phyloP scores from a whole-genome alignment of 495 filamentous ascomycete species.

The Neurospora sp. region DNA sequence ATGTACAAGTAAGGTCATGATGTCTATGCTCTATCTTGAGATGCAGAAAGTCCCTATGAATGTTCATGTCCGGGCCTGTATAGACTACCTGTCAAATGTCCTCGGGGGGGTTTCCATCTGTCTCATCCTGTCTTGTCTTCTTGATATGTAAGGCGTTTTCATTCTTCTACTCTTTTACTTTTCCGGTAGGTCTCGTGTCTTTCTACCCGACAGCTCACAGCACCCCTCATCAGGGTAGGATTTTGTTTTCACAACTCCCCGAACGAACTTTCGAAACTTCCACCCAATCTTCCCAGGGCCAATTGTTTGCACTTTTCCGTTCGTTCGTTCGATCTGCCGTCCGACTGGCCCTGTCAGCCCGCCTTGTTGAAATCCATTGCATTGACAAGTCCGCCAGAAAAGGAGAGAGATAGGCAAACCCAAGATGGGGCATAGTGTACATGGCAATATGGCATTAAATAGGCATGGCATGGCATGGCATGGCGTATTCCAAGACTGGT shows the following conservation, averaged over 20 bases:
- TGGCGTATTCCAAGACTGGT: background rate
- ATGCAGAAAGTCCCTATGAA: background rate
- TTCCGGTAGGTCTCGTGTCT: background rate
- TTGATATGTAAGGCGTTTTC: background rate
- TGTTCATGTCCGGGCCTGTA: background rate
- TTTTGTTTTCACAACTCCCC: background rate
- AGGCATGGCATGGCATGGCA: background rate
- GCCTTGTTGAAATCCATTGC: background rate
- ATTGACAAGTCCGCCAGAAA: background rate
- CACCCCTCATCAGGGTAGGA: background rate
- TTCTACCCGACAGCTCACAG: background rate
- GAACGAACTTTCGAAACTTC: background rate
- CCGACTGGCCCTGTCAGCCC: background rate
- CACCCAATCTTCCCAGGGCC: background rate
- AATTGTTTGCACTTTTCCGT: background rate
- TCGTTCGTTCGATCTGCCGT: background rate
- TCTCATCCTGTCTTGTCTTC: background rate
- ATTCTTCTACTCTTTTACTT: background rate
- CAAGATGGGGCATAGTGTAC: background rate
- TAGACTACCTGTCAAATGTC: background rate
- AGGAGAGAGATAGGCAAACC: background rate
- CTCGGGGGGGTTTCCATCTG: background rate
- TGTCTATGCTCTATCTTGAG: background rate
- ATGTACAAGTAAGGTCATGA: background rate
- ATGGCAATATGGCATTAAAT: background rate